Conservation (phyloP, 495 filamentous ascomycete species). For the Xylaria scruposa region DNA sequence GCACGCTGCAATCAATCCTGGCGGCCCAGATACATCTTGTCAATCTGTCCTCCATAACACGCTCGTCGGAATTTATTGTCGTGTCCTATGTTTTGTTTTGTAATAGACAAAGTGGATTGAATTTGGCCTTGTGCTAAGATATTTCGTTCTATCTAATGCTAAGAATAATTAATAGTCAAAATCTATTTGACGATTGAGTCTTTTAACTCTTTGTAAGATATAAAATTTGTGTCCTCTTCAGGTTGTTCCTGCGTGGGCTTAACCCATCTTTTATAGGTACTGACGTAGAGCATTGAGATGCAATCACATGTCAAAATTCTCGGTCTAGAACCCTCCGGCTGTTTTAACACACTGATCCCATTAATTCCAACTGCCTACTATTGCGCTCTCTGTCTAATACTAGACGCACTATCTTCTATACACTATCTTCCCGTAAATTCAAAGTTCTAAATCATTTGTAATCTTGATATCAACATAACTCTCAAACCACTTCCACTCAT, state of each 20-base stretch:
- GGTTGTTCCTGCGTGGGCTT: not conserved
- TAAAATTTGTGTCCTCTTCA: not conserved
- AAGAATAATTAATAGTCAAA: no score
- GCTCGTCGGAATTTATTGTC: not conserved
- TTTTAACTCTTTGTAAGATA: not conserved
- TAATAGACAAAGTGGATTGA: not conserved
- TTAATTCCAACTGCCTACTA: not conserved
- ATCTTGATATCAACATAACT: not conserved
- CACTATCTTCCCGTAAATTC: not conserved
- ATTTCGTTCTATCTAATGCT: no score
- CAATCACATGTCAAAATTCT: conserved; percentile 21
- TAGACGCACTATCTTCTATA: not conserved
- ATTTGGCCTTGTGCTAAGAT: not conserved
- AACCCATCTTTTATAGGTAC: not conserved
- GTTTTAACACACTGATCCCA: not conserved
- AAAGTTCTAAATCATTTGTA: not conserved
- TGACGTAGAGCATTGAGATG: not conserved
- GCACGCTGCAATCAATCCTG: not conserved
- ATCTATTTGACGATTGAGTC: no score
- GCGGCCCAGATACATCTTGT: not conserved
- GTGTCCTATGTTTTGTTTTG: not conserved
- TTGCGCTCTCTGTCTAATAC: not conserved
- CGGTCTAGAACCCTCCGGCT: not conserved
- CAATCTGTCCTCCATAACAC: not conserved
- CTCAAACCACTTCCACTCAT: no score